Conservation (phyloP, 2,329 filamentous ascomycete species). For the Chrysoporthe puriensis region DNA sequence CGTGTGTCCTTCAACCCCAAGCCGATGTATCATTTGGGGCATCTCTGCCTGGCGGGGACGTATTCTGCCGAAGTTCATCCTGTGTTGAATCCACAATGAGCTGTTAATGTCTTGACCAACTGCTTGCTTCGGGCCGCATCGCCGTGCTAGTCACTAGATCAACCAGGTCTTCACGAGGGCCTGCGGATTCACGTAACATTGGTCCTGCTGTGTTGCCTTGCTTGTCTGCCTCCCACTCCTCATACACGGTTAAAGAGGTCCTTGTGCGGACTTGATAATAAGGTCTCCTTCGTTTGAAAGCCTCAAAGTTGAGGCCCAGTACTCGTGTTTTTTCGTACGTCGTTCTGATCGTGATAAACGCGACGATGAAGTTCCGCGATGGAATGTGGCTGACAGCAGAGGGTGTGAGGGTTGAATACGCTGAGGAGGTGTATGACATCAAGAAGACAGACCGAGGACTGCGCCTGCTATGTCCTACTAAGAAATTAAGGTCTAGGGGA, state of each 20-base stretch:
- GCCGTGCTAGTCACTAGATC: conserved; percentile 33
- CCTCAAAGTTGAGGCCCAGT: conserved; percentile 4
- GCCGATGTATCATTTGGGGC: not conserved
- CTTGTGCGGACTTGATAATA: not conserved
- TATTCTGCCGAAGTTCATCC: conserved; percentile 24
- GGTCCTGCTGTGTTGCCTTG: not conserved
- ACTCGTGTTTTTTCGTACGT: not conserved
- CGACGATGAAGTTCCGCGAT: conserved; percentile 63
- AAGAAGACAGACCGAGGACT: conserved; percentile 52
- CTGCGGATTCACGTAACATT: conserved; percentile 12
- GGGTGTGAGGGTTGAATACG: conserved; percentile 65
- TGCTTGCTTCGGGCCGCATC: conserved; percentile 29
- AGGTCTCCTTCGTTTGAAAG: not conserved
- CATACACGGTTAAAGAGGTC: not conserved
- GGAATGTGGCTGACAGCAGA: conserved; percentile 70
- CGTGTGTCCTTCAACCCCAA: not conserved
- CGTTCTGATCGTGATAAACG: no score
- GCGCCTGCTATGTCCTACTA: conserved; percentile 60
- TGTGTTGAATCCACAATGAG: conserved; percentile 15
- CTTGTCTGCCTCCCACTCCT: not conserved
- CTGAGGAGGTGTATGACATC: conserved; percentile 64
- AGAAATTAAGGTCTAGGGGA: conserved; percentile 55
- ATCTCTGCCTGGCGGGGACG: not conserved
- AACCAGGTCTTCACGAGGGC: conserved; percentile 19
- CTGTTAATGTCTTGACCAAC: not conserved